These are phyloP conservation scores for Trichophyton equinum DNA, from an alignment of 2,329 filamentous ascomycete species.

Conservation along the genomic window DNA sequence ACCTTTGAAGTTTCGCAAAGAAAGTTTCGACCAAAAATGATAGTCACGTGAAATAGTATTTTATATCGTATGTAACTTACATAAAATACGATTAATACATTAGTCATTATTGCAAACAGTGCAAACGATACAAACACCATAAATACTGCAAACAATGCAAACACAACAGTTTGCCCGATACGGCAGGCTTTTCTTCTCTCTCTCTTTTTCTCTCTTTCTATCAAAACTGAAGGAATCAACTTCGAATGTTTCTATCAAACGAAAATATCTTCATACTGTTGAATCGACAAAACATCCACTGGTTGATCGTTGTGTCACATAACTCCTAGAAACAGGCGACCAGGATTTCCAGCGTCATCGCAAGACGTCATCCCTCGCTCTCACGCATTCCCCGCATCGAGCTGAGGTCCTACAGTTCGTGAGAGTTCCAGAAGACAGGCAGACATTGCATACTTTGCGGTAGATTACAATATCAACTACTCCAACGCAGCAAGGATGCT, in stretches of 20 bases:
- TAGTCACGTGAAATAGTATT: neutral
- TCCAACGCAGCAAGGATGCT: conserved; percentile 28
- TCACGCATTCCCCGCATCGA: neutral
- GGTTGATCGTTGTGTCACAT: too few relatives aligned
- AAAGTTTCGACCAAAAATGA: neutral
- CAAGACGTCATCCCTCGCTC: neutral
- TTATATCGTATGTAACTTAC: neutral
- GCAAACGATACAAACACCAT: neutral
- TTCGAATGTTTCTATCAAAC: too few relatives aligned
- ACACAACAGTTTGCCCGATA: neutral
- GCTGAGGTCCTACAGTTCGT: neutral
- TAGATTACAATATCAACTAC: too few relatives aligned
- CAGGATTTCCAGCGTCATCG: neutral
- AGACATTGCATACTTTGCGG: neutral
- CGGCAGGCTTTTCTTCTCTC: neutral
- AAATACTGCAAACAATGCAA: neutral
- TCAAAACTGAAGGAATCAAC: too few relatives aligned
- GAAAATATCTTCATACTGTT: too few relatives aligned
- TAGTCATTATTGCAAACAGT: neutral
- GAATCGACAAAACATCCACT: too few relatives aligned
- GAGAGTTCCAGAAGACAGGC: neutral
- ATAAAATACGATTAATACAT: neutral
- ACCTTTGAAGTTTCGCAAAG: neutral
- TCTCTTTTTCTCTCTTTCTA: neutral
- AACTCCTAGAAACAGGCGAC: neutral